Conservation (phyloP, 2,329 filamentous ascomycete species). For the Aschersonia sp. region DNA sequence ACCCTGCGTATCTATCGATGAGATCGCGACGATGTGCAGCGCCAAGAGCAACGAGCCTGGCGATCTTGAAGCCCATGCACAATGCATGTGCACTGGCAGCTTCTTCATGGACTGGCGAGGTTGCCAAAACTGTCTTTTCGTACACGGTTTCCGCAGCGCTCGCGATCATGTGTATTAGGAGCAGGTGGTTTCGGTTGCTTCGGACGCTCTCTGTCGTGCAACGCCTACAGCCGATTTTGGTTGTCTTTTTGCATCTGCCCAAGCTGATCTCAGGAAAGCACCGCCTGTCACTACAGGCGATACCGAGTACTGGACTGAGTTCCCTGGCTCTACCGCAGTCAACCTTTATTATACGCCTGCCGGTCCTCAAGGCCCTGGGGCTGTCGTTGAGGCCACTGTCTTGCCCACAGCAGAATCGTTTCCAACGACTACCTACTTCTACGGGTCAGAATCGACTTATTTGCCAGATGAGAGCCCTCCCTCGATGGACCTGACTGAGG, state of each 20-base stretch:
- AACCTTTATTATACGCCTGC: slow-evolving; percentile 27
- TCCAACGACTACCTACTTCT: too few species aligned
- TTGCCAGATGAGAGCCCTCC: too few species aligned
- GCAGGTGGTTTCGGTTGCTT: slow-evolving; percentile 19
- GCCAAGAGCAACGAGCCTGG: slow-evolving; percentile 13
- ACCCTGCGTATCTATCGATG: slow-evolving; percentile 15
- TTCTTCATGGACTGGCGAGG: slow-evolving; percentile 27
- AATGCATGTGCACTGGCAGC: slow-evolving; percentile 27
- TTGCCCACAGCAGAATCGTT: too few species aligned
- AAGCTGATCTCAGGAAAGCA: slow-evolving; percentile 8
- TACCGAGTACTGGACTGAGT: slow-evolving; percentile 17
- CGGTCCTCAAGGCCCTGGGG: slow-evolving; percentile 22
- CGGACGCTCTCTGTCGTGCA: slow-evolving; percentile 19
- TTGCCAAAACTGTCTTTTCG: slow-evolving; percentile 24
- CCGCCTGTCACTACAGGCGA: slow-evolving; percentile 14
- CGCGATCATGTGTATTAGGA: slow-evolving; percentile 18
- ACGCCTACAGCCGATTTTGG: slow-evolving; percentile 21
- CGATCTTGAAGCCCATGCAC: slow-evolving; percentile 13
- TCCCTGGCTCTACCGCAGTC: slow-evolving; percentile 21
- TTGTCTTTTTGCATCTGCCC: slow-evolving; percentile 17
- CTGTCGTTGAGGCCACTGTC: slow-evolving; percentile 10
- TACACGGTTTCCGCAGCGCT: slow-evolving; percentile 24
- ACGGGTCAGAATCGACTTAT: too few species aligned
- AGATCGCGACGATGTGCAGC: slow-evolving; percentile 15
- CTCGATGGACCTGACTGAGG: too few species aligned